Evolutionary conservation across 768 basidiomycete species (phyloP), one percentile per base, ranked within the genome.

Genomic region (Kwoniella heveanensis): DNA sequence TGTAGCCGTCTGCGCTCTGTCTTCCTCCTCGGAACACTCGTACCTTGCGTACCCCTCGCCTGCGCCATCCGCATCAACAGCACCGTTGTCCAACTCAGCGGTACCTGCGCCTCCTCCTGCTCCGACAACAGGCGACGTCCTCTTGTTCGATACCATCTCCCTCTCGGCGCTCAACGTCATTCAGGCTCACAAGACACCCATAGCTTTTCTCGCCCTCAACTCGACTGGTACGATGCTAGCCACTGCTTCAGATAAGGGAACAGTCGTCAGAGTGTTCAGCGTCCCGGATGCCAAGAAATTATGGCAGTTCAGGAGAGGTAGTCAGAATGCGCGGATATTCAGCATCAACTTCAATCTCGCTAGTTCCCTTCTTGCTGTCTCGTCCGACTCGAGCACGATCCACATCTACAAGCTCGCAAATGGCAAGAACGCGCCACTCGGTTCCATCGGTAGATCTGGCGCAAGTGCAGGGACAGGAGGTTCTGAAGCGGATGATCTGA

Each of bases 21-120:
- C 94, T 0, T 93, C 96, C 0, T 92, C 91, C 30, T 88, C 92
- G 15, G 94, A 97, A 62, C 88, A 86, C 74, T 92, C 91, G 8
- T 96, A 91, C 81, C 89, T 98, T 62, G 96, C 92, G 49, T 99
- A 99, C 79, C 96, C 96, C 1, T 91, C 93, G 0, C 93, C 92
- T 1, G 88, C 95, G 0, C 92, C 95, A 0, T 90, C 93, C 0
- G 88, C 93, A 1, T 82, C 87, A 0, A 57, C 71, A 25, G 83
- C 88, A 0, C 83, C 87, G 1, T 83, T 87, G 22, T 78, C 85
- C 8, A 69, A 84, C 17, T 76, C 81, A 24, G 67, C 79, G 75
- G 56, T 78, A 77, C 26, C 86, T 0, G 75, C 82, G 37, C 56
- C 78, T 17, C 74, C 78, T 9, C 80, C 85, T 0, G 80, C 83